Base-by-base conservation (phyloP, 2,329 filamentous ascomycete genomes). In the Huntiella omanensis region DNA sequence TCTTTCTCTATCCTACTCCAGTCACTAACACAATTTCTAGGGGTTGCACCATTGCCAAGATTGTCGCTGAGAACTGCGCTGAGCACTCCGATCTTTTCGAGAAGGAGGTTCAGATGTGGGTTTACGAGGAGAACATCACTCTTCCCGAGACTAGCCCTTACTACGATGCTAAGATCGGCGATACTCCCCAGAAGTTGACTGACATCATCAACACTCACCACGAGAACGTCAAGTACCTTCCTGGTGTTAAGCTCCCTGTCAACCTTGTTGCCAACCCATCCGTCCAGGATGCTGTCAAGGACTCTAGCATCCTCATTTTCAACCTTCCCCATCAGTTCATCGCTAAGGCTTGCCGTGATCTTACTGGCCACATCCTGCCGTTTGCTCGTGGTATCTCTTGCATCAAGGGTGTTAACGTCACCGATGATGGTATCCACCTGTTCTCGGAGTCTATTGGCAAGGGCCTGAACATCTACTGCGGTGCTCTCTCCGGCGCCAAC, bases 321-420 rank as follows among this genome's bases (percentile, higher is more conserved):
- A 96, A 96, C 66, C 73, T 94, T 49, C 83, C 91, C 22, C 91
- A 98, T 65, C 85, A 94, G 63, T 98, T 98, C 62, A 95, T 98
- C 58, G 74, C 74, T 58, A 80, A 80, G 52, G 82, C 87, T 51
- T 94, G 87, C 66, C 73, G 81, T 52, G 78, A 86, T 60, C 70
- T 98, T 51, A 72, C 80, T 57, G 91, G 88, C 50, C 79, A 94
- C 56, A 92, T 95, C 53, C 65, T 95, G 28, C 91, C 91, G 5
- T 96, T 78, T 57, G 88, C 91, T 19, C 77, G 92, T 52, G 91
- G 86, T 49, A 86, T 98, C 58, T 93, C 85, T 59, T 98, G 91
- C 64, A 95, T 96, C 66, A 98, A 98, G 70, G 91, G 91, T 55
- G 87, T 98, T 51, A 83, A 93, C 55, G 91, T 98, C 33, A 80